Evolutionary conservation across 1,139 yeast genomes (phyloP).

Genomic region (Saccharomyces uvarum): DNA sequence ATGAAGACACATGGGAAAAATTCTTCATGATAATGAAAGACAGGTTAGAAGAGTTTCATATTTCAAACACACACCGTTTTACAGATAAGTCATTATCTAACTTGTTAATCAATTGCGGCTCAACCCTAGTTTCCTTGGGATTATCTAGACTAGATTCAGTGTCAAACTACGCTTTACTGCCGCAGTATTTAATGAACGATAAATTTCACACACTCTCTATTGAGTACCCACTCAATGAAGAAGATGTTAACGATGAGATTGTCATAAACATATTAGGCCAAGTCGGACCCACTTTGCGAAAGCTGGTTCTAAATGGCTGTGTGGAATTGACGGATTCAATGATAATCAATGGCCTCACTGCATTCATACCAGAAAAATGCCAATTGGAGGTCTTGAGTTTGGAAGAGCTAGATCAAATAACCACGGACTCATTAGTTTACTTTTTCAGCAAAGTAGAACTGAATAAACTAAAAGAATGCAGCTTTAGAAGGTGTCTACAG

Average conservation of each 20-base stretch:
- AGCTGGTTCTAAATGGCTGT: constrained; percentile 65
- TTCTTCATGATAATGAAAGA: constrained; percentile 51
- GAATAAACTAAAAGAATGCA: constrained; percentile 53
- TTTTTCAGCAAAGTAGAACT: constrained; percentile 46
- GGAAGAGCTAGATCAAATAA: constrained; percentile 47
- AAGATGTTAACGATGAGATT: constrained; percentile 64
- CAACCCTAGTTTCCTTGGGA: constrained; percentile 42
- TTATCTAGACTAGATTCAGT: constrained; percentile 70
- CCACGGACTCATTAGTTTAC: constrained; percentile 54
- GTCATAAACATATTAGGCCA: constrained; percentile 54
- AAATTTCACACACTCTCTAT: constrained; percentile 52
- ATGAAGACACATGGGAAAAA: constrained; percentile 65
- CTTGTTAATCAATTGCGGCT: constrained; percentile 57
- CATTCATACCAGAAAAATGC: constrained; percentile 32
- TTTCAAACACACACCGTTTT: constrained; percentile 79
- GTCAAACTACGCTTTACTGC: constrained; percentile 51
- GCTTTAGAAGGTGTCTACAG: constrained; percentile 57
- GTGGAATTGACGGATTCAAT: constrained; percentile 59
- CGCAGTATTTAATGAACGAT: constrained; percentile 48
- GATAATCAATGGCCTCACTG: constrained; percentile 50
- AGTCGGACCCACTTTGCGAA: constrained; percentile 53
- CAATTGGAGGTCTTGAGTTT: constrained; percentile 18
- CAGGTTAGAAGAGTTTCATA: constrained; percentile 47
- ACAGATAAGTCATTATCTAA: constrained; percentile 57
- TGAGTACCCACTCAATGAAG: constrained; percentile 58